Base-by-base conservation (phyloP, 2,329 filamentous ascomycete genomes). In the Aspergillus candidus region DNA sequence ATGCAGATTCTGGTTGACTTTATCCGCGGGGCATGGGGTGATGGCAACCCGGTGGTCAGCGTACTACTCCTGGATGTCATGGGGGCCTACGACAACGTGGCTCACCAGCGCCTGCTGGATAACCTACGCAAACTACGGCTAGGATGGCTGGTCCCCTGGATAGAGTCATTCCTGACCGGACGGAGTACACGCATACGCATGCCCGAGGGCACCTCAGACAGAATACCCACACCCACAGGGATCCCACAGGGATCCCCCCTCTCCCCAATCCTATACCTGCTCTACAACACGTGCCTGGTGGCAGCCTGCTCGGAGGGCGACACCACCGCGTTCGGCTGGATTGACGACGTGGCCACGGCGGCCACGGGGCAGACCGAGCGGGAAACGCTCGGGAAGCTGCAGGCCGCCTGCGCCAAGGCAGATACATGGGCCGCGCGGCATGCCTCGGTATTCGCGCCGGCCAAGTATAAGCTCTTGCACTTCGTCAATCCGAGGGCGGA, bases 31-130 rank as follows among this genome's bases (percentile, higher is more conserved):
- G 40, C 43, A 0, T 55, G 41, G 50, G 44, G 47, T 0, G 13
- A 11, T 0, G 38, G 38, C 2, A 17, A 31, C 1, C 18, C 18
- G 6, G 31, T 42, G 1, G 41, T 47, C 6, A 41, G 30, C 18
- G 34, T 52, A 4, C 34, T 54, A 1, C 38, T 53, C 1, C 40
- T 56, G 0, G 49, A 54, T 30, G 40, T 56, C 0, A 40, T 35
- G 0, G 43, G 51, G 2, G 53, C 48, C 3, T 51, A 35, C 13
- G 11, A 53, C 22, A 52, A 52, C 17, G 40, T 51, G 10, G 49
- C 40, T 1, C 44, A 44, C 8, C 13, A n/a, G 3, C 43, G 45
- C 0, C 32, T 55, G 5, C 29, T 55, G 15, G 41, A 50, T 17
- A 47, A 44, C n/a, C 38, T 50, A 5, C 12, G 12, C 13, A 50